phyloP scores from a whole-genome alignment of 371 early-diverging fungal genomes.

The Syncephalastrum contaminatum region DNA sequence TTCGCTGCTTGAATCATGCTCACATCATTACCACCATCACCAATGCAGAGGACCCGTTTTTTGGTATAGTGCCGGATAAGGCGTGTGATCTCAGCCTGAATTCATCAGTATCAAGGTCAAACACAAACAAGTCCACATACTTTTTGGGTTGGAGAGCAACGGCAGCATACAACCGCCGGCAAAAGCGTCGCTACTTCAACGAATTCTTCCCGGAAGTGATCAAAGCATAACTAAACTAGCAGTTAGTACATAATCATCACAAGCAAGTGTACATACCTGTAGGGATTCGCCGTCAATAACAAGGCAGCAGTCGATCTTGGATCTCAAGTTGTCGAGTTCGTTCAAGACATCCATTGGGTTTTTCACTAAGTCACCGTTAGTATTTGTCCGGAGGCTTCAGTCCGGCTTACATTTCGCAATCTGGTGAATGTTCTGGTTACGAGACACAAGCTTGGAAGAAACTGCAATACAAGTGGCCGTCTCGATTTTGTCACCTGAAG shows the following conservation, averaged over 20 bases:
- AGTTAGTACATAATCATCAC: neutral
- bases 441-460: conserved; percentile 88
- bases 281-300: conserved; percentile 98
- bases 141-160: conserved; percentile 99
- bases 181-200: conserved; percentile 77
- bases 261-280: conserved; percentile 40
- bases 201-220: conserved; percentile 79
- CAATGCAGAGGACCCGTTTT: conserved; percentile 90
- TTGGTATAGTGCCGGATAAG: conserved; percentile 79
- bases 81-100: conserved; percentile 87
- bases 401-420: conserved; percentile 61
- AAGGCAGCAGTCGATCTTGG: conserved; percentile 76
- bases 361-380: conserved; percentile 42
- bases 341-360: conserved; percentile 57
- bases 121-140: conserved; percentile 18
- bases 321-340: conserved; percentile 62
- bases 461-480: conserved; percentile 99
- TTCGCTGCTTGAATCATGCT: conserved; percentile 99
- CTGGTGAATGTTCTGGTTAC: conserved; percentile 83
- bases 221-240: conserved; percentile 54
- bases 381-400: neutral
- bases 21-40: conserved; percentile 99
- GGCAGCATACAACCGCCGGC: conserved; percentile 95
- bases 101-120: neutral
- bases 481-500: conserved; percentile 96